A percentile compares a stretch with the other conserved stretches of the same genome.
phyloP scores from a whole-genome alignment of 148 eudicot genomes.

The Vaccinium myrtillus region DNA sequence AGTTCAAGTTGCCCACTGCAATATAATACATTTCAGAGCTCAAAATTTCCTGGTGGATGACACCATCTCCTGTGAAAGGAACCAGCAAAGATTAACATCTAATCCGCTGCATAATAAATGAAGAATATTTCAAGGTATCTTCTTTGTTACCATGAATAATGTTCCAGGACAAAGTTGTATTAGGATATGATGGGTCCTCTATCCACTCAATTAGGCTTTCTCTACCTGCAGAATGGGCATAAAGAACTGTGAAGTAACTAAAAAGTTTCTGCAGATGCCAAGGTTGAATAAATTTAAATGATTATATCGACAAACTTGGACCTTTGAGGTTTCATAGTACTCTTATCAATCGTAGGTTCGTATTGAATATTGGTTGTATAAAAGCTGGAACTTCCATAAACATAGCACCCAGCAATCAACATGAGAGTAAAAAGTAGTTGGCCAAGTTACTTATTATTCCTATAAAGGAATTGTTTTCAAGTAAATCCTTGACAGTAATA shows the following conservation, averaged over 20 bases:
- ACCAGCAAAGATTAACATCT: conserved; percentile 2
- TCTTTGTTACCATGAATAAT: conserved; percentile 41
- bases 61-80: conserved; percentile 43
- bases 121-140: background rate
- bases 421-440: background rate
- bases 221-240: conserved; percentile 37
- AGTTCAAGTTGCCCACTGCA: conserved; percentile 56
- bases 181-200: conserved; percentile 48
- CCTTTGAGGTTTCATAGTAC: background rate
- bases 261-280: background rate
- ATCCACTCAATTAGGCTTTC: conserved; percentile 45
- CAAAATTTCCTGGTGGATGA: conserved; percentile 36
- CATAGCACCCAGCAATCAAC: background rate
- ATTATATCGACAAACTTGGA: background rate
- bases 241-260: background rate
- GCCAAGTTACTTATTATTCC: background rate
- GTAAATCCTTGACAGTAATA: background rate
- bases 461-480: background rate
- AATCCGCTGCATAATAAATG: background rate
- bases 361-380: background rate
- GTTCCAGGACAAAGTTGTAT: conserved; percentile 55
- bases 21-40: conserved; percentile 43
- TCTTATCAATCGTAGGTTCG: background rate
- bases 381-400: background rate
- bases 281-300: background rate